Conservation (phyloP, 164 flowering plant species). For the Macadamia tetraphylla region DNA sequence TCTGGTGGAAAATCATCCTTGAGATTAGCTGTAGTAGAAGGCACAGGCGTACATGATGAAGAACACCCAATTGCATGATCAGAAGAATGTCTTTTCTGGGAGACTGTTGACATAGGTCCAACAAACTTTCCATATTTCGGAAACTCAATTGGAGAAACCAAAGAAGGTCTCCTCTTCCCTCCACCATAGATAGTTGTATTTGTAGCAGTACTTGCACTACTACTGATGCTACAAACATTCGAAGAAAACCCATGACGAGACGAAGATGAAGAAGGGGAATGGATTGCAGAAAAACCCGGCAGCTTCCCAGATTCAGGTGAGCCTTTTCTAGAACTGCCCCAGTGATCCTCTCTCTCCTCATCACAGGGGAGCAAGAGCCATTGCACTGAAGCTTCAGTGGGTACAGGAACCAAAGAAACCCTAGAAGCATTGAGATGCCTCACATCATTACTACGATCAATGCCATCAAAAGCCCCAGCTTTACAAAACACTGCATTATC, state of each 20-base stretch:
- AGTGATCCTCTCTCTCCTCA: conserved; percentile 19
- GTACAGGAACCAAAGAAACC: conserved; percentile 36
- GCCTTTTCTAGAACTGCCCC: conserved; percentile 14
- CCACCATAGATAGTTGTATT: neutral
- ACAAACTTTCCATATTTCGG: conserved; percentile 17
- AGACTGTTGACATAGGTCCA: conserved; percentile 7
- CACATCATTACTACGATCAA: conserved; percentile 8
- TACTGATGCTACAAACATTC: conserved; percentile 8
- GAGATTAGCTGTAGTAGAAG: conserved; percentile 10
- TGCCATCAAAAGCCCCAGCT: conserved; percentile 15
- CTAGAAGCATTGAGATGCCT: conserved; percentile 11
- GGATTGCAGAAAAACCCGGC: conserved; percentile 4
- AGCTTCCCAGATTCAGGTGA: conserved; percentile 6
- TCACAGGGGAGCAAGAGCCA: conserved; percentile 62
- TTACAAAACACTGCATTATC: conserved; percentile 27
- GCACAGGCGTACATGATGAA: conserved; percentile 11
- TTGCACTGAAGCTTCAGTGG: conserved; percentile 59
- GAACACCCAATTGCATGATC: conserved; percentile 14
- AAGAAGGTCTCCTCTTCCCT: conserved; percentile 9
- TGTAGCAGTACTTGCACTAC: conserved; percentile 8
- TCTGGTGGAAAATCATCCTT: conserved; percentile 19
- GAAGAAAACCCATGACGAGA: conserved; percentile 18
- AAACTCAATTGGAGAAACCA: conserved; percentile 24
- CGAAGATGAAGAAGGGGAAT: conserved; percentile 27
- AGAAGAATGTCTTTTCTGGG: conserved; percentile 5